Conservation (phyloP, 257 asterid genomes). For the Schizonepeta tenuifolia region DNA sequence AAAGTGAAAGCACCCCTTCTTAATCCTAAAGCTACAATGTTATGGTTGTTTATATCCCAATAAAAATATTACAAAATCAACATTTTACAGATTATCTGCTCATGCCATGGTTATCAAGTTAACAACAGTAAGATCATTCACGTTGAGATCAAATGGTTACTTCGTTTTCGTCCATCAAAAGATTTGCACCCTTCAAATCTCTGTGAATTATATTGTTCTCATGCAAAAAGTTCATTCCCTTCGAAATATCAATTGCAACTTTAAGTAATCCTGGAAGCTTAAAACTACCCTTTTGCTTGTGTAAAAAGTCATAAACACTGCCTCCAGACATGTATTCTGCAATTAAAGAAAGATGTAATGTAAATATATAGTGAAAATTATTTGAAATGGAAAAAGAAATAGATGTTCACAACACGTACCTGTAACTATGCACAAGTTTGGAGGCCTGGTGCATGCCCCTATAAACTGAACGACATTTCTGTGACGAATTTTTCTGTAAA, state of each 20-base stretch:
- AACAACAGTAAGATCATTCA: neutral
- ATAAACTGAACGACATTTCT: conserved; percentile 94
- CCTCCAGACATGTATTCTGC: conserved; percentile 93
- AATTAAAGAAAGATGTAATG: conserved; percentile 27
- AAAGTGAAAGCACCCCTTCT: conserved; percentile 1
- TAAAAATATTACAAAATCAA: too few species aligned
- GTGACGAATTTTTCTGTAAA: conserved; percentile 93
- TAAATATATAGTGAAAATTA: conserved; percentile 4
- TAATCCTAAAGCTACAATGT: neutral
- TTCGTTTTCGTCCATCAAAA: conserved; percentile 84
- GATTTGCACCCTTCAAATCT: conserved; percentile 91
- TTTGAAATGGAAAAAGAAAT: conserved; percentile 21
- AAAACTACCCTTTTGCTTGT: conserved; percentile 80
- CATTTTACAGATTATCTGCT: too few species aligned
- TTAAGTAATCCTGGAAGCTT: conserved; percentile 75
- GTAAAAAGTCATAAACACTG: conserved; percentile 81
- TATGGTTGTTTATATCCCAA: neutral
- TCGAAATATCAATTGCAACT: conserved; percentile 83
- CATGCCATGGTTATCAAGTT: neutral
- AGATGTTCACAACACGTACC: conserved; percentile 45
- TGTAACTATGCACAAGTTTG: conserved; percentile 91
- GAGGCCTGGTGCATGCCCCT: conserved; percentile 96
- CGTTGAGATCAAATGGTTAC: conserved; percentile 44
- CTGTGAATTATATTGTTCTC: conserved; percentile 89
- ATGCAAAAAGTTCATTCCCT: conserved; percentile 91